These are phyloP conservation scores for Flammula alnicola DNA, from an alignment of 1,284 basidiomycete species.

Conservation along the genomic window DNA sequence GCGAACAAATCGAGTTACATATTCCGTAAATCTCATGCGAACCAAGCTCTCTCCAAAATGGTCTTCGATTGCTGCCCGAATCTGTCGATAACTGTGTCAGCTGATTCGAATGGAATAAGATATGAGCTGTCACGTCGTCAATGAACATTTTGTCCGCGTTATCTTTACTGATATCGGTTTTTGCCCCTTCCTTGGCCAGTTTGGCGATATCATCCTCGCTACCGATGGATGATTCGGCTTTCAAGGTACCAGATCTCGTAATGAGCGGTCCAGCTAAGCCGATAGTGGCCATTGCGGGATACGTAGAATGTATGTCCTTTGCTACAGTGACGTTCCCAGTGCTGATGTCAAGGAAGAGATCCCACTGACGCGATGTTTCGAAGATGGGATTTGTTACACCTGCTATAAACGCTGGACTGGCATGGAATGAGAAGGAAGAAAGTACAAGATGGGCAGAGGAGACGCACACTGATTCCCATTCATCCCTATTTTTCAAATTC, in stretches of 20 bases:
- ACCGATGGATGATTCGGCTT: slow-evolving; percentile 59
- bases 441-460: not conserved
- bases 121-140: slow-evolving; percentile 75
- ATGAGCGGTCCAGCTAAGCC: slow-evolving; percentile 49
- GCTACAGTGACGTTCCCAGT: slow-evolving; percentile 85
- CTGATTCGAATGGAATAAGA: not conserved
- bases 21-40: slow-evolving; percentile 49
- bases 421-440: not conserved
- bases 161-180: slow-evolving; percentile 58
- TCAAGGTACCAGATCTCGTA: slow-evolving; percentile 61
- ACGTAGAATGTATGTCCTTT: slow-evolving; percentile 74
- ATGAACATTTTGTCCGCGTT: slow-evolving; percentile 86
- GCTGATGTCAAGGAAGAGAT: slow-evolving; percentile 90
- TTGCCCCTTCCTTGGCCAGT: slow-evolving; percentile 41
- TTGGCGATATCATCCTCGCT: slow-evolving; percentile 68
- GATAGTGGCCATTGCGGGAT: slow-evolving; percentile 51
- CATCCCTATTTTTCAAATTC: slow-evolving; percentile 86
- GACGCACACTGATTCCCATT: slow-evolving; percentile 86
- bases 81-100: slow-evolving; percentile 21
- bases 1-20: slow-evolving; percentile 47
- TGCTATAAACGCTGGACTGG: slow-evolving; percentile 88
- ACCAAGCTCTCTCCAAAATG: slow-evolving; percentile 51
- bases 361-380: slow-evolving; percentile 87
- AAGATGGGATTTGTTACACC: slow-evolving; percentile 98
- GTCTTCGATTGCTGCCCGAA: slow-evolving; percentile 45